Conservation (phyloP, 176 grass and related monocot genomes). For the Carex myosuroides region DNA sequence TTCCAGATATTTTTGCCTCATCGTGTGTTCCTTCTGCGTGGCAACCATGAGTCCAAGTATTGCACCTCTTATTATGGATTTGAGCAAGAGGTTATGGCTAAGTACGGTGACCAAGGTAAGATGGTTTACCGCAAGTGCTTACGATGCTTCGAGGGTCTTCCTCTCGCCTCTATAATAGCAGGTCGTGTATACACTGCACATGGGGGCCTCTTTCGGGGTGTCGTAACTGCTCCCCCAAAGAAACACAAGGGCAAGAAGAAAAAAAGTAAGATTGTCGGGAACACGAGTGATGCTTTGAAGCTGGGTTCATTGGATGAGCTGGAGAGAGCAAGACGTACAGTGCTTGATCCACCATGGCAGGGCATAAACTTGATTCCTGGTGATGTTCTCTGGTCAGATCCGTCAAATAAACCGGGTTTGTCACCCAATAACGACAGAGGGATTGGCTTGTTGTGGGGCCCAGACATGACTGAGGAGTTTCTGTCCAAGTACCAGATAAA, state of each 20-base stretch:
- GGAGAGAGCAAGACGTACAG: slow-evolving; percentile 75
- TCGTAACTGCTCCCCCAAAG: slow-evolving; percentile 37
- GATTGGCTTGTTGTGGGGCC: slow-evolving; percentile 98
- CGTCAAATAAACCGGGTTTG: slow-evolving; percentile 59
- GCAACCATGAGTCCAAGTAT: slow-evolving; percentile 98
- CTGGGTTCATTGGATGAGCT: slow-evolving; percentile 88
- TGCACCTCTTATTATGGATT: slow-evolving; percentile 97
- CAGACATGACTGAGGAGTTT: slow-evolving; percentile 93
- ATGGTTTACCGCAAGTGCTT: slow-evolving; percentile 86
- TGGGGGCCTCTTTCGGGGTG: slow-evolving; percentile 76
- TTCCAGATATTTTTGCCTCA: slow-evolving; percentile 62
- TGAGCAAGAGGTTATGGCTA: slow-evolving; percentile 69
- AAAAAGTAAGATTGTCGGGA: slow-evolving; percentile 34
- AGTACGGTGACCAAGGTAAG: slow-evolving; percentile 75
- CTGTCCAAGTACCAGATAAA: slow-evolving; percentile 72
- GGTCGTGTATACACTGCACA: slow-evolving; percentile 84
- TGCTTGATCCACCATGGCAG: slow-evolving; percentile 92
- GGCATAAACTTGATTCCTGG: slow-evolving; percentile 85
- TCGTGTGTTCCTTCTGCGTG: slow-evolving; percentile 71
- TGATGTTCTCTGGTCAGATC: slow-evolving; percentile 97
- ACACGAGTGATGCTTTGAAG: slow-evolving; percentile 37
- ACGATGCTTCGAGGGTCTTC: slow-evolving; percentile 94
- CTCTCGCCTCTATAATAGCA: slow-evolving; percentile 91
- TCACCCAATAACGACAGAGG: slow-evolving; percentile 84
- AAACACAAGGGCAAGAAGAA: slow-evolving; percentile 59